phyloP scores from a whole-genome alignment of 2,329 filamentous ascomycete species.

The Passalora sequoiae region DNA sequence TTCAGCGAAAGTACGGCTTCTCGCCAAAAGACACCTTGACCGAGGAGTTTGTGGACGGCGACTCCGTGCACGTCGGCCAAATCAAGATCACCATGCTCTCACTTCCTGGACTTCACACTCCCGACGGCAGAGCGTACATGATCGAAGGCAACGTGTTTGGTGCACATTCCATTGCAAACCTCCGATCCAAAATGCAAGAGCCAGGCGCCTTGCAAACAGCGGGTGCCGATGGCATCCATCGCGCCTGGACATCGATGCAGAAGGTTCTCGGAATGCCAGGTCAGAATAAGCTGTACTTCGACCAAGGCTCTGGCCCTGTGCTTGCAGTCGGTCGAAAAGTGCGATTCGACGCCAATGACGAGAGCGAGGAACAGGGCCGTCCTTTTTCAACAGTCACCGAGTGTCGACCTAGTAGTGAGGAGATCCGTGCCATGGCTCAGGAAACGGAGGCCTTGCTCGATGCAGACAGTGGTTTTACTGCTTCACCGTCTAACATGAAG shows the following conservation, averaged over 20 bases:
- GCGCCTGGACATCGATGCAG: not conserved
- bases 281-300: conserved; percentile 1
- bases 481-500: not conserved
- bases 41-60: conserved; percentile 3
- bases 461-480: not conserved
- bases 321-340: not conserved
- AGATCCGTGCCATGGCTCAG: not conserved
- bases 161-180: not conserved
- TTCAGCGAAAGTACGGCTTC: not conserved
- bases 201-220: not conserved
- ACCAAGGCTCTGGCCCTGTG: not conserved
- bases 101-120: not conserved
- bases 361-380: not conserved
- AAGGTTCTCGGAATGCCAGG: conserved; percentile 1
- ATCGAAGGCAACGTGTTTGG: conserved; percentile 1
- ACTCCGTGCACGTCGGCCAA: conserved; percentile 2
- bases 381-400: conserved; percentile 1
- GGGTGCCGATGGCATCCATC: not conserved
- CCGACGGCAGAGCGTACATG: conserved; percentile 1
- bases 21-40: not conserved
- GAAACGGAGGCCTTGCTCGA: conserved; percentile 1
- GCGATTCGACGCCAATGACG: not conserved
- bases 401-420: not conserved
- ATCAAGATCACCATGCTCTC: conserved; percentile 2
- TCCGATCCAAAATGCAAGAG: conserved; percentile 1